Evolutionary conservation across 2,329 filamentous ascomycete species (phyloP).

Genomic region (Phaeomoniella chlamydospora): DNA sequence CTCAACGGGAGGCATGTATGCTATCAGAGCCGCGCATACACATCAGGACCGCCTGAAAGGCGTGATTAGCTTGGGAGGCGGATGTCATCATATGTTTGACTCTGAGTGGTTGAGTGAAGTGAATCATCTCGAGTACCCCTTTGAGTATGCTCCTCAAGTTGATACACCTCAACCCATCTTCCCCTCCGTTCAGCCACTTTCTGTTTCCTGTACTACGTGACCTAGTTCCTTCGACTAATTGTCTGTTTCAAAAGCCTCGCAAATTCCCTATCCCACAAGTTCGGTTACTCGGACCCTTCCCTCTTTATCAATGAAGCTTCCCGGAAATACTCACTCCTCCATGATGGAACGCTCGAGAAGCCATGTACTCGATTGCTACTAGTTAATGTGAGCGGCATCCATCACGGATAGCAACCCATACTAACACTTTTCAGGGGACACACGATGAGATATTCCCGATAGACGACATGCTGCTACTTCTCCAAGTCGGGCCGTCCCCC

Average conservation of each 20-base stretch:
- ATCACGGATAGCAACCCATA: no score
- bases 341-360: conserved; percentile 39
- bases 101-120: conserved; percentile 37
- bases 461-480: conserved; percentile 41
- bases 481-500: conserved; percentile 32
- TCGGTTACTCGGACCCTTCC: conserved; percentile 25
- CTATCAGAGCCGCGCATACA: conserved; percentile 42
- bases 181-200: no score
- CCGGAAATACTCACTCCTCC: conserved; percentile 40
- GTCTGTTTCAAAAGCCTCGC: conserved; percentile 19
- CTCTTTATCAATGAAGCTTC: conserved; percentile 32
- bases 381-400: no score
- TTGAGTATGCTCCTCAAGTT: conserved; percentile 25
- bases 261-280: conserved; percentile 35
- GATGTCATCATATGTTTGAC: conserved; percentile 45
- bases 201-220: no score
- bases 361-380: conserved; percentile 35
- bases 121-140: conserved; percentile 45
- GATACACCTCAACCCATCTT: no score
- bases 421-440: conserved; percentile 20
- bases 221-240: no score
- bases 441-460: conserved; percentile 49
- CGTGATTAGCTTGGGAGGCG: conserved; percentile 39
- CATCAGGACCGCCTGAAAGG: conserved; percentile 36
- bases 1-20: conserved; percentile 43